These are phyloP conservation scores for Triangularia verruculosa DNA, from an alignment of 2,329 filamentous ascomycete genomes.

Conservation along the genomic window DNA sequence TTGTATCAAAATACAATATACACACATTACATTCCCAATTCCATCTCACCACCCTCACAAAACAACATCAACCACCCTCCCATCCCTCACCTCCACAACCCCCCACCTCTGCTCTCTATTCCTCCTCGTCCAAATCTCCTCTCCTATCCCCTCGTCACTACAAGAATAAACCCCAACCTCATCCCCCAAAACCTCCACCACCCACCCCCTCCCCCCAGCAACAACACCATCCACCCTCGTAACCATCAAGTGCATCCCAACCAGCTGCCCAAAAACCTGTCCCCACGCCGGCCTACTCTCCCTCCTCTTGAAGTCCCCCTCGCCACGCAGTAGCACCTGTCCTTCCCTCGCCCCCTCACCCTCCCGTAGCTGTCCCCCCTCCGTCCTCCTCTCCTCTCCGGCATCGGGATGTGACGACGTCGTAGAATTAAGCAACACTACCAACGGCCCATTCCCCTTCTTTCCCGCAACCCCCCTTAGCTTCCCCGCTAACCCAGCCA, in stretches of 20 bases:
- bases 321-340: not conserved
- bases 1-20: not conserved
- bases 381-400: conserved; percentile 3
- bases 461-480: not conserved
- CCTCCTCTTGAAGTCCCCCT: not conserved
- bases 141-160: conserved; percentile 4
- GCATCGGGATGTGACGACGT: not conserved
- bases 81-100: conserved; percentile 41
- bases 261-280: conserved; percentile 51
- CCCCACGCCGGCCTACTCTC: conserved; percentile 50
- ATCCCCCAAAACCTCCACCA: conserved; percentile 52
- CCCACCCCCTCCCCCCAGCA: conserved; percentile 38
- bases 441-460: conserved; percentile 37
- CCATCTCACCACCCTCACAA: conserved; percentile 38
- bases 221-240: conserved; percentile 40
- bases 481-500: not conserved
- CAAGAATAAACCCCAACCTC: conserved; percentile 42
- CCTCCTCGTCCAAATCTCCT: conserved; percentile 27
- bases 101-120: conserved; percentile 54
- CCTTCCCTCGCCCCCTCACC: not conserved
- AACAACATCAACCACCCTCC: conserved; percentile 26
- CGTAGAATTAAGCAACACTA: conserved; percentile 53
- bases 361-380: not conserved
- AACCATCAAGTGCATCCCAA: conserved; percentile 54
- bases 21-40: conserved; percentile 27